These are phyloP conservation scores for Trichoderma aggressivum DNA, from an alignment of 2,329 filamentous ascomycete genomes.

Conservation along the genomic window DNA sequence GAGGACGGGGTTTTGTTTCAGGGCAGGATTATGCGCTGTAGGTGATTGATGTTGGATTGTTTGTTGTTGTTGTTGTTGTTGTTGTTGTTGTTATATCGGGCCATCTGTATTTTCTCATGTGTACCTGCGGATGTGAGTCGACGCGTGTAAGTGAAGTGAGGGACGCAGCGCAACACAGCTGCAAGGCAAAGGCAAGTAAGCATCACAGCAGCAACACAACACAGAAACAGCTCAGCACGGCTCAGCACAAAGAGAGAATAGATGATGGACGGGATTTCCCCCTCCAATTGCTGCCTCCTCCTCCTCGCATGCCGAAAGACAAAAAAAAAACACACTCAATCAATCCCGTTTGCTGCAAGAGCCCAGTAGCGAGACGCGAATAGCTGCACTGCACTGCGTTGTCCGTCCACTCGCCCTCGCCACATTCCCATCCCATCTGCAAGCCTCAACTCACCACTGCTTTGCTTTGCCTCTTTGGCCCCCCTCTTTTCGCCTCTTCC, in stretches of 20 bases:
- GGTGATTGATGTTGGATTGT: neutral
- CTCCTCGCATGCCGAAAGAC: no score
- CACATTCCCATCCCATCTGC: neutral
- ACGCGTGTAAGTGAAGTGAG: neutral
- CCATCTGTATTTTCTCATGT: neutral
- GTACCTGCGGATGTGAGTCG: neutral
- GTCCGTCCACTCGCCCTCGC: conserved; percentile 4
- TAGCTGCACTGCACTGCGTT: no score
- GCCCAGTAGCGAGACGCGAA: neutral
- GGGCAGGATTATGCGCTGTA: neutral
- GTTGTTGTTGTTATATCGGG: neutral
- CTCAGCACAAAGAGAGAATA: neutral
- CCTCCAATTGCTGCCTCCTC: neutral
- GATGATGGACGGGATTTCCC: neutral
- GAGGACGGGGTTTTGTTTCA: neutral
- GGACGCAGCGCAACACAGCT: neutral
- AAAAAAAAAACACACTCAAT: neutral
- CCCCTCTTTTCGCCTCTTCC: no score
- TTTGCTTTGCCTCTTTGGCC: neutral
- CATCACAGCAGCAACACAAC: neutral
- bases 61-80: neutral
- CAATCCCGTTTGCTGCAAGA: neutral
- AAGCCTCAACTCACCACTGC: neutral
- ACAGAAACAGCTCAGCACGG: neutral
- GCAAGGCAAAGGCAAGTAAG: neutral